Conservation (phyloP, 192 early-diverging fungal species). For the Nowakowskiella sp. region DNA sequence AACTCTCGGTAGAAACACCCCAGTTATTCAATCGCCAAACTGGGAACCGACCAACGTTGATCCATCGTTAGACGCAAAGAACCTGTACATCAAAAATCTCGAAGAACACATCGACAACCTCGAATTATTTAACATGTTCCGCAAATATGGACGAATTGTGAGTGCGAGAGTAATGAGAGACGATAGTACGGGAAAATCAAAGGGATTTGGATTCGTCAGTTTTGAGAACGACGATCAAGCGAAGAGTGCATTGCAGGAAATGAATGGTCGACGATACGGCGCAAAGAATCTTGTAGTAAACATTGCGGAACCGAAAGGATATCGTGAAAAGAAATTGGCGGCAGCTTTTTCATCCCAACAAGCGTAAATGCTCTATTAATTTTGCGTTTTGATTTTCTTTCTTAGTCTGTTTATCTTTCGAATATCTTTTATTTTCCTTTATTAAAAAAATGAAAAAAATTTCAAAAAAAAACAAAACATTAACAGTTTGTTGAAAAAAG, state of each 20-base stretch:
- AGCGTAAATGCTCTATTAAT: too few species aligned
- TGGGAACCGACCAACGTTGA: neutral
- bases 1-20: conserved; percentile 9
- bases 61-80: conserved; percentile 25
- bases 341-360: conserved; percentile 28
- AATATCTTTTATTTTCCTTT: too few species aligned
- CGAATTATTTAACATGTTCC: conserved; percentile 38
- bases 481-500: too few species aligned
- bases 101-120: conserved; percentile 32
- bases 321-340: conserved; percentile 30
- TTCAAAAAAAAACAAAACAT: too few species aligned
- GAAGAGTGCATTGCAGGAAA: conserved; percentile 20
- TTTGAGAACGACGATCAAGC: conserved; percentile 31
- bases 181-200: conserved; percentile 29
- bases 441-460: too few species aligned
- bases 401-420: too few species aligned
- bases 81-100: conserved; percentile 47
- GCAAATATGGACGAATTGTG: conserved; percentile 31
- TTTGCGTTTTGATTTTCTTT: too few species aligned
- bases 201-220: conserved; percentile 44
- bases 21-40: neutral
- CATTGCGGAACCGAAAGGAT: conserved; percentile 44
- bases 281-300: conserved; percentile 36
- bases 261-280: conserved; percentile 28
- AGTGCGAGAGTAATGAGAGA: conserved; percentile 45